Evolutionary conservation across 2,329 filamentous ascomycete genomes (phyloP).

Genomic region (Fonsecaea nubica): DNA sequence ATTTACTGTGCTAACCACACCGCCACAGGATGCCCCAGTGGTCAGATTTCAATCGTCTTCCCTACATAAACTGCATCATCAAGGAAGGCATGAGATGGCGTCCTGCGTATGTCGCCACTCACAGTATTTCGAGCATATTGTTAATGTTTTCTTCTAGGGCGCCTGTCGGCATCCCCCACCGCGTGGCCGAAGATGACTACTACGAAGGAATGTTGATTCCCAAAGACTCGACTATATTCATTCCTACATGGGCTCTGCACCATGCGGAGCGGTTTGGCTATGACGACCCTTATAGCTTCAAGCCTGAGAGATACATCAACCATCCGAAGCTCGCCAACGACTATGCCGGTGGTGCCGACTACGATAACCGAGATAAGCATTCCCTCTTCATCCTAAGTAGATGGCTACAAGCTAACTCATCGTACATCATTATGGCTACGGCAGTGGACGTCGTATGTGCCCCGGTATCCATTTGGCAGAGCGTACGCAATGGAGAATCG

Average conservation of each 20-base stretch:
- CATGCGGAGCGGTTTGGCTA: slow-evolving; percentile 52
- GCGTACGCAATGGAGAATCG: slow-evolving; percentile 19
- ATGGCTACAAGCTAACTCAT: neutral
- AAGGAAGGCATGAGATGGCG: slow-evolving; percentile 54
- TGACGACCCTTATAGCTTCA: slow-evolving; percentile 48
- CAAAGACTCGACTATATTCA: slow-evolving; percentile 53
- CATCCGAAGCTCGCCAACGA: slow-evolving; percentile 7
- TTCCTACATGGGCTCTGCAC: slow-evolving; percentile 36
- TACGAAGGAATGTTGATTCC: slow-evolving; percentile 60
- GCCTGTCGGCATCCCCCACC: slow-evolving; percentile 25
- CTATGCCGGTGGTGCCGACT: slow-evolving; percentile 22
- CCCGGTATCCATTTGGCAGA: slow-evolving; percentile 38
- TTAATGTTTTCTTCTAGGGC: slow-evolving; percentile 6
- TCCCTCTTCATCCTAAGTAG: neutral
- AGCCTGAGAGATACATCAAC: slow-evolving; percentile 60
- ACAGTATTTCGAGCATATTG: neutral
- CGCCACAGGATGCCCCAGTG: slow-evolving; percentile 35
- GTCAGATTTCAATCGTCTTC: slow-evolving; percentile 45
- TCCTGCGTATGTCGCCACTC: slow-evolving; percentile 38
- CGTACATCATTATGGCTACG: slow-evolving; percentile 31
- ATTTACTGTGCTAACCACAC: neutral
- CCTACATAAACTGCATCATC: slow-evolving; percentile 47
- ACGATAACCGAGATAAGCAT: slow-evolving; percentile 12
- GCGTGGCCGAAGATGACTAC: slow-evolving; percentile 54
- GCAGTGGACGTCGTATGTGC: slow-evolving; percentile 39